These are phyloP conservation scores for Omphalotus guepiniiformis DNA, from an alignment of 768 basidiomycete species.

Conservation along the genomic window DNA sequence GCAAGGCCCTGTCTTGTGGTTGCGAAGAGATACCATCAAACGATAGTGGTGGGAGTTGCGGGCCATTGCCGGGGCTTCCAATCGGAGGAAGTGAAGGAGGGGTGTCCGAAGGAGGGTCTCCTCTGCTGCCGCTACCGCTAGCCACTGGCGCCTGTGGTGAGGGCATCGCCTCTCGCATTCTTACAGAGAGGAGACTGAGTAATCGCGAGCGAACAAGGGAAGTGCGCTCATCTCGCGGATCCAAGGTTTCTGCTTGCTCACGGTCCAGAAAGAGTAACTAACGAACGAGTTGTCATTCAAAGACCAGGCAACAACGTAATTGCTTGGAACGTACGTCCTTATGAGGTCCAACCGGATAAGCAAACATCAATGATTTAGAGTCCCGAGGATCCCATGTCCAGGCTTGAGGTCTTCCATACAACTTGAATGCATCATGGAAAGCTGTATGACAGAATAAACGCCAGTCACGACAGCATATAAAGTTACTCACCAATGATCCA, in stretches of 20 bases:
- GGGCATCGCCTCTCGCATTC: conserved; percentile 52
- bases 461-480: neutral
- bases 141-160: too few species aligned
- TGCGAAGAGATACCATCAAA: conserved; percentile 31
- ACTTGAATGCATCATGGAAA: conserved; percentile 79
- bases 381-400: conserved; percentile 93
- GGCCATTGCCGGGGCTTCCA: conserved; percentile 22
- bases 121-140: conserved; percentile 1
- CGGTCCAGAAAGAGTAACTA: conserved; percentile 87
- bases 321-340: conserved; percentile 73
- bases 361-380: conserved; percentile 83
- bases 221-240: conserved; percentile 75
- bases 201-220: conserved; percentile 62
- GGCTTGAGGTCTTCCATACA: conserved; percentile 83
- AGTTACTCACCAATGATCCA: conserved; percentile 76
- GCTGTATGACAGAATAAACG: conserved; percentile 33
- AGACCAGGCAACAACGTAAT: too few species aligned
- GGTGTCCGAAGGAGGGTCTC: conserved; percentile 14
- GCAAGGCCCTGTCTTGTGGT: conserved; percentile 23
- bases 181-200: conserved; percentile 55
- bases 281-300: neutral
- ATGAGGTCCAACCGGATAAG: conserved; percentile 81
- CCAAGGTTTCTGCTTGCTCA: conserved; percentile 72
- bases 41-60: conserved; percentile 59
- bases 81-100: conserved; percentile 33